phyloP scores from a whole-genome alignment of 495 filamentous ascomycete genomes.

The Copromyces sp. region DNA sequence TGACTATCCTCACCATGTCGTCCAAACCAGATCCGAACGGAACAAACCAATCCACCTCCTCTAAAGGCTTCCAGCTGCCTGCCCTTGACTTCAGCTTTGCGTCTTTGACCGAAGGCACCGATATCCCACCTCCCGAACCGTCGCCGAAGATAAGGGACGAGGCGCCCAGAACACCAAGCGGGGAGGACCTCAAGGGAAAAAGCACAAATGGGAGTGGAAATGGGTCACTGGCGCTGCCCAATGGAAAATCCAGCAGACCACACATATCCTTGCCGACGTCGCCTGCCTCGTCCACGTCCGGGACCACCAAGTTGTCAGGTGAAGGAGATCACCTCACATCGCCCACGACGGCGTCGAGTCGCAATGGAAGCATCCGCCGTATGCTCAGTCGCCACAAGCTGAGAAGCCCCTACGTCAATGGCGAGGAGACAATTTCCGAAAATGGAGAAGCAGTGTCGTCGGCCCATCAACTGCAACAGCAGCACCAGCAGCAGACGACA shows the following conservation, averaged over 20 bases:
- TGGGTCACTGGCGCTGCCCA: conserved; percentile 14
- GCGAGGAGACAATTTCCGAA: conserved; percentile 10
- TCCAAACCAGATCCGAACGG: conserved; percentile 13
- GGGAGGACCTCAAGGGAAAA: conserved; percentile 8
- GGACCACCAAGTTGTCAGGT: conserved; percentile 29
- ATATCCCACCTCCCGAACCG: conserved; percentile 45
- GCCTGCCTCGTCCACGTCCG: conserved; percentile 17
- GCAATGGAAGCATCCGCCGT: conserved; percentile 35
- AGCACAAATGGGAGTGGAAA: not conserved
- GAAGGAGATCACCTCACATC: conserved; percentile 32
- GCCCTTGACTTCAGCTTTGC: conserved; percentile 40
- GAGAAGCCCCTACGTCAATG: conserved; percentile 35
- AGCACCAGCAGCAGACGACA: conserved; percentile 6
- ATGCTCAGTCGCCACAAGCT: conserved; percentile 36
- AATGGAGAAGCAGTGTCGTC: conserved; percentile 9
- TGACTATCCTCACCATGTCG: conserved; percentile 11
- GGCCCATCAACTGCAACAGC: conserved; percentile 31
- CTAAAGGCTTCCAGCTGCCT: conserved; percentile 44
- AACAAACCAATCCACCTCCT: conserved; percentile 7
- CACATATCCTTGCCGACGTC: conserved; percentile 22
- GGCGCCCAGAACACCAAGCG: conserved; percentile 23
- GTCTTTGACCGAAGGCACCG: conserved; percentile 46
- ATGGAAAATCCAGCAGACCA: conserved; percentile 19
- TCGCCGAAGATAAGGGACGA: conserved; percentile 36
- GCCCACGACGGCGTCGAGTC: conserved; percentile 31